phyloP scores from a whole-genome alignment of 352 stramenopile genomes.

The Globisporangium irregulare region DNA sequence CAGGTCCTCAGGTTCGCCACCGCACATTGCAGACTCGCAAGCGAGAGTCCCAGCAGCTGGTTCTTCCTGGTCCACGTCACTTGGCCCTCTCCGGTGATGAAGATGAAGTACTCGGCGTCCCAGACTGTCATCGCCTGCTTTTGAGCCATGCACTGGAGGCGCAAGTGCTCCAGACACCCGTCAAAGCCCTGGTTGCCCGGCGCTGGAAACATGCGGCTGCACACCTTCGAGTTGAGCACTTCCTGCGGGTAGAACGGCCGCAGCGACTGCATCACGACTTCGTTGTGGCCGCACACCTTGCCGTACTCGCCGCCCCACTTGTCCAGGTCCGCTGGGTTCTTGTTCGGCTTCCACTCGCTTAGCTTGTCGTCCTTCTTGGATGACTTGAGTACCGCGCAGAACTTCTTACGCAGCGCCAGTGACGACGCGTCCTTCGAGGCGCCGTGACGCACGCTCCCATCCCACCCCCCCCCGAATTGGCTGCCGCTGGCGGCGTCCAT shows the following conservation, averaged over 20 bases:
- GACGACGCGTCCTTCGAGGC: conserved; percentile 74
- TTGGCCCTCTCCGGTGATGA: conserved; percentile 40
- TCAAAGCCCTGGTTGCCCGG: conserved; percentile 88
- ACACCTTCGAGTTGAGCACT: conserved; percentile 88
- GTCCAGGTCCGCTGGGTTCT: conserved; percentile 56
- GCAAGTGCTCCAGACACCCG: conserved; percentile 86
- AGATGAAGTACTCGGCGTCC: conserved; percentile 81
- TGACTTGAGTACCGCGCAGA: conserved; percentile 25
- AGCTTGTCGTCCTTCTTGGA: conserved; percentile 24
- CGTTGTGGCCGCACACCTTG: conserved; percentile 89
- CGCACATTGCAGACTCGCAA: conserved; percentile 60
- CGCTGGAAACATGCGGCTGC: conserved; percentile 68
- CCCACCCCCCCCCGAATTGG: conserved; percentile 58
- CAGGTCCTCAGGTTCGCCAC: conserved; percentile 43
- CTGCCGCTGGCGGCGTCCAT: conserved; percentile 59
- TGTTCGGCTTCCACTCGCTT: conserved; percentile 68
- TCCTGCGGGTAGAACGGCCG: conserved; percentile 85
- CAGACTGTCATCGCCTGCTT: conserved; percentile 71
- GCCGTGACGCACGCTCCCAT: conserved; percentile 63
- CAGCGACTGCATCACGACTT: conserved; percentile 85
- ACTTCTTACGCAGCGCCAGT: conserved; percentile 41
- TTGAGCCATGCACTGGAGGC: conserved; percentile 47
- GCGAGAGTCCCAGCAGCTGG: conserved; percentile 55
- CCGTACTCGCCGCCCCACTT: conserved; percentile 82
- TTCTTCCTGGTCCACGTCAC: conserved; percentile 66